phyloP scores from a whole-genome alignment of 768 basidiomycete genomes.

The Phylloporus scabripes region DNA sequence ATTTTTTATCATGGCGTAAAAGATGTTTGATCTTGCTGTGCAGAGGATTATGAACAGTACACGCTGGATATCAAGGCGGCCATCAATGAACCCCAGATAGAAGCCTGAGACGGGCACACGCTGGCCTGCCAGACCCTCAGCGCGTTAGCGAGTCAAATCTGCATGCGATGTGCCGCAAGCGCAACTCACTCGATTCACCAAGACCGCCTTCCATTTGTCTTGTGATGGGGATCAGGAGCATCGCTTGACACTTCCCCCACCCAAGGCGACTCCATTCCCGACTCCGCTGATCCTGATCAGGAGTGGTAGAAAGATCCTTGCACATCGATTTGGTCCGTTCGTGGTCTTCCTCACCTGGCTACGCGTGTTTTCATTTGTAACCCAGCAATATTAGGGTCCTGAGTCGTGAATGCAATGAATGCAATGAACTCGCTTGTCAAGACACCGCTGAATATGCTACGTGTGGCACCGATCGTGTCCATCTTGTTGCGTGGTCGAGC shows the following conservation, averaged over 20 bases:
- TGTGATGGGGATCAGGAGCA: constrained; percentile 2
- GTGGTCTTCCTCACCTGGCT: no score
- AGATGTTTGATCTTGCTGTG: constrained; percentile 1
- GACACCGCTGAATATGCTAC: neutral
- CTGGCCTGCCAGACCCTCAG: neutral
- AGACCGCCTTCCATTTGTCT: neutral
- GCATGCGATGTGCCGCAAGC: neutral
- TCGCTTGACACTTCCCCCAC: neutral
- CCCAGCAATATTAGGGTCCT: neutral
- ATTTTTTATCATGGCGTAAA: neutral
- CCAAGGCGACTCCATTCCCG: neutral
- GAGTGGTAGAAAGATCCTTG: neutral
- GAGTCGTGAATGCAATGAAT: neutral
- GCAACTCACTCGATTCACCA: neutral
- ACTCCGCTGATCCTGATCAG: constrained; percentile 1
- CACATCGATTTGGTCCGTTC: no score
- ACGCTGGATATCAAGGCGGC: constrained; percentile 4
- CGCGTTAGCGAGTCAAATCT: neutral
- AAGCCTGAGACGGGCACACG: constrained; percentile 1
- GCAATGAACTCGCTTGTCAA: no score
- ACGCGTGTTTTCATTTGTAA: neutral
- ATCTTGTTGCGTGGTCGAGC: neutral
- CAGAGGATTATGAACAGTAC: neutral
- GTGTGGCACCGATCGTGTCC: neutral
- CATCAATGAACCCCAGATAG: constrained; percentile 9